Conservation (phyloP, 164 flowering plant genomes). For the Dillenia suffruticosa region DNA sequence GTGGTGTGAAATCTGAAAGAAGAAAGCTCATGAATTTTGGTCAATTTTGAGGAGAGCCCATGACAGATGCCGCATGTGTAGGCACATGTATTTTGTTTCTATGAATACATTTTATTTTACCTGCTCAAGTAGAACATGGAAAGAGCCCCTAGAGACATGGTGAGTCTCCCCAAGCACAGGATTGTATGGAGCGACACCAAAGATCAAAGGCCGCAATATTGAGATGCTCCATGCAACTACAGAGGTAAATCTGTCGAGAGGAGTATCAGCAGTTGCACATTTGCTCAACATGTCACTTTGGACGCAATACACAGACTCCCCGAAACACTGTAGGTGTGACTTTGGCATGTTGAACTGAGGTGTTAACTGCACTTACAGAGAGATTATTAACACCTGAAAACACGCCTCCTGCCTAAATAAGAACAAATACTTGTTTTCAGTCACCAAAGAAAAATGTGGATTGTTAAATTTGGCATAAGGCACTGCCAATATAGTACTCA, state of each 20-base stretch:
- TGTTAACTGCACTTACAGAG: conserved; percentile 47
- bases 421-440: no score
- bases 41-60: no score
- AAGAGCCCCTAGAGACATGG: conserved; percentile 63
- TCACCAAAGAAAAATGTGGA: no score
- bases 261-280: conserved; percentile 37
- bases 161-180: conserved; percentile 96
- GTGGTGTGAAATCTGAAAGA: conserved; percentile 79
- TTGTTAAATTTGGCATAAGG: no score
- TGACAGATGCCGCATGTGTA: no score
- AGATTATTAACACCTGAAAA: background rate
- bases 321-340: conserved; percentile 79
- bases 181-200: conserved; percentile 79
- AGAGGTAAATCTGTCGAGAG: conserved; percentile 44
- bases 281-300: conserved; percentile 41
- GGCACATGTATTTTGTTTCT: no score
- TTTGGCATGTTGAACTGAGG: conserved; percentile 82
- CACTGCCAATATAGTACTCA: no score
- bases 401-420: no score
- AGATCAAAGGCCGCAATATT: conserved; percentile 47
- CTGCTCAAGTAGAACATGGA: conserved; percentile 86
- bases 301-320: conserved; percentile 65
- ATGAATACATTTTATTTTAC: conserved; percentile 20
- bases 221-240: conserved; percentile 87
- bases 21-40: no score